phyloP scores from a whole-genome alignment of 225 moss, liverwort and hornwort genomes.

The Antitrichia curtipendula region DNA sequence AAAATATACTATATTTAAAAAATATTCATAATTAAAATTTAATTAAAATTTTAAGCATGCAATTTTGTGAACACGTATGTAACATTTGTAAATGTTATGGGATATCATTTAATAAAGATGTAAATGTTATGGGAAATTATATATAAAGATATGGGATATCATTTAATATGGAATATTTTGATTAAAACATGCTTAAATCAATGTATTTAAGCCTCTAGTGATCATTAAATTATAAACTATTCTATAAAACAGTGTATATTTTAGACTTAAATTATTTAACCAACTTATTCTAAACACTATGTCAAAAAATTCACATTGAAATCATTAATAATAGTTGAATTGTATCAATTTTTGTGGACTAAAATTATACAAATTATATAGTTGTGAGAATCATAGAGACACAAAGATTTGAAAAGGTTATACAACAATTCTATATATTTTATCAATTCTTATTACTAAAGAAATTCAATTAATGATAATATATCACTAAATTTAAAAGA shows the following conservation, averaged over 20 bases:
- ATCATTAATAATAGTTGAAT: not conserved
- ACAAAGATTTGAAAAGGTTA: not conserved
- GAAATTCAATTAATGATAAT: not conserved
- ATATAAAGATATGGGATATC: not conserved
- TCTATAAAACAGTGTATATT: too few relatives aligned
- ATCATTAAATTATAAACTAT: not conserved
- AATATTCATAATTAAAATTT: not conserved
- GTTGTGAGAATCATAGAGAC: not conserved
- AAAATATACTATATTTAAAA: not conserved
- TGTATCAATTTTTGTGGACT: too few relatives aligned
- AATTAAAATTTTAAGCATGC: not conserved
- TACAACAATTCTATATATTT: not conserved
- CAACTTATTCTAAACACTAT: too few relatives aligned
- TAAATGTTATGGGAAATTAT: too few relatives aligned
- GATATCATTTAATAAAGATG: rapidly evolving
- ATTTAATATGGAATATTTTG: not conserved
- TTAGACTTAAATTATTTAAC: not conserved
- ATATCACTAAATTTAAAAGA: not conserved
- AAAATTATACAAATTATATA: not conserved
- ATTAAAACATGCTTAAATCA: rapidly evolving
- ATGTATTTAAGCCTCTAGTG: too few relatives aligned
- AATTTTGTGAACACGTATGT: not conserved
- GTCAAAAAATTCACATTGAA: not conserved
- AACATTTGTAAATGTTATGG: not conserved
- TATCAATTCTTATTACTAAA: not conserved